A percentile compares a stretch with the other conserved stretches of the same genome.
These are phyloP conservation scores for Isatis tinctoria DNA, from an alignment of 345 rosid species.

Conservation along the genomic window DNA sequence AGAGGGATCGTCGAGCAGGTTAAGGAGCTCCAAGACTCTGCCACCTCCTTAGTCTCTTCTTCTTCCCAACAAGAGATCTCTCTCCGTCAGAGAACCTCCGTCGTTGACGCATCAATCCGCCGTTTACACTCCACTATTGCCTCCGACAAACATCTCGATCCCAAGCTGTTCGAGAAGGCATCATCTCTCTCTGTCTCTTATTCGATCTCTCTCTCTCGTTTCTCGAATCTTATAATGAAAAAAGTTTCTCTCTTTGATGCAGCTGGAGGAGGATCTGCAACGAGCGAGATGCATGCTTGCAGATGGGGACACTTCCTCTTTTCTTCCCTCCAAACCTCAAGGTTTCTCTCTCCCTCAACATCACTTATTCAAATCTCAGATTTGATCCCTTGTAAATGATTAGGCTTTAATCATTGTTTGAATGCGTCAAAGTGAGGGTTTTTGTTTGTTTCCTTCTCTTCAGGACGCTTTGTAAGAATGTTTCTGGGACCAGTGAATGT, in stretches of 20 bases:
- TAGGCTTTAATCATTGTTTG: background rate
- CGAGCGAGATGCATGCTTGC: slow-evolving; percentile 60
- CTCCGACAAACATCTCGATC: slow-evolving; percentile 44
- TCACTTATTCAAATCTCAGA: background rate
- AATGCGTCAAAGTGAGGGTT: background rate
- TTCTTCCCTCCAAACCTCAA: slow-evolving; percentile 68
- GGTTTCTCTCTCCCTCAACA: slow-evolving; percentile 33
- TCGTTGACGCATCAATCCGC: slow-evolving; percentile 70
- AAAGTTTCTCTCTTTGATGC: background rate
- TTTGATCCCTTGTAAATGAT: background rate
- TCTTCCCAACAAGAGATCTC: slow-evolving; percentile 66
- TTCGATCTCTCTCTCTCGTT: background rate
- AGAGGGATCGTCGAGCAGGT: slow-evolving; percentile 63
- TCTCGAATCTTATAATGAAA: background rate
- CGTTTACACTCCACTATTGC: slow-evolving; percentile 51
- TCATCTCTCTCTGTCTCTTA: background rate
- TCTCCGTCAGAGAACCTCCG: slow-evolving; percentile 58
- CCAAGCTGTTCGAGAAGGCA: slow-evolving; percentile 66
- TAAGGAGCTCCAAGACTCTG: slow-evolving; percentile 75
- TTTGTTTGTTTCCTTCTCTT: background rate
- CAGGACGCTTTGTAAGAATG: slow-evolving; percentile 72
- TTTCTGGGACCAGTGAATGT: slow-evolving; percentile 97
- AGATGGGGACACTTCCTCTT: slow-evolving; percentile 85
- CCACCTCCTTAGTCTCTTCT: slow-evolving; percentile 48
- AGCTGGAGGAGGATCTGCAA: slow-evolving; percentile 85